Base-by-base conservation (phyloP, 2,329 filamentous ascomycete species). In the Rutstroemia sp. region DNA sequence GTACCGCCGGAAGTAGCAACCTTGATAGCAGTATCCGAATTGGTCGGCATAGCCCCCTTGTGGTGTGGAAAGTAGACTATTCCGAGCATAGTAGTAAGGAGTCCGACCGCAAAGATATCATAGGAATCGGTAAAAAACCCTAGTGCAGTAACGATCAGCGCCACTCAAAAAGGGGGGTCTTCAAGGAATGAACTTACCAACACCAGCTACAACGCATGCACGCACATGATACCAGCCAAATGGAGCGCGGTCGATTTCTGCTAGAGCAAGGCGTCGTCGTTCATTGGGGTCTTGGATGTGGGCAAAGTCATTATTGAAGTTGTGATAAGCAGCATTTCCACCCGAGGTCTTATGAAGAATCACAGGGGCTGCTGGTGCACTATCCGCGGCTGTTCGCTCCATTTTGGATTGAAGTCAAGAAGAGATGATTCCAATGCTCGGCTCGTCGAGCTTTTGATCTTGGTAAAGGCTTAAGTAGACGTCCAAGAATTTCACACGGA, bases 71-170 rank as follows among this genome's bases (percentile, higher is more conserved):
- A 65, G 50, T 60, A 65, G 5, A 63, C 59, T 51, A 64, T 58
- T 42, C 60, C 63, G 37, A 65, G 54, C 61, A 64, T 82, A 47
- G 78, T 79, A 1, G 83, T 86, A 50, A 88, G 80, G 49, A 92
- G 75, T 68, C 87, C 88, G 69, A 92, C 54, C 16, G 59, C 59
- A 41, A 61, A 61, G 2, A 56, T 56, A 66, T 87, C 84, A 72
- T 91, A 92, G 41, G 87, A 87, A 68, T 92, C 88, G n/a, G 88
- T 92, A 73, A 92, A 92, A 80, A 94, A 94, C 63, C 88, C 58
- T 34, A 92, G 84, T 63, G 88, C 88, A 34, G 88, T 88, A 23
- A 92, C 88, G 5, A 88, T 73, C 17, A 42, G 51, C 87, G 16
- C 16, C 21, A 16, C 16, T 41, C 12, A 51, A 21, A 25, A 39